Evolutionary conservation across 768 basidiomycete species (phyloP).

Genomic region (Neoboletus brunneissimus): DNA sequence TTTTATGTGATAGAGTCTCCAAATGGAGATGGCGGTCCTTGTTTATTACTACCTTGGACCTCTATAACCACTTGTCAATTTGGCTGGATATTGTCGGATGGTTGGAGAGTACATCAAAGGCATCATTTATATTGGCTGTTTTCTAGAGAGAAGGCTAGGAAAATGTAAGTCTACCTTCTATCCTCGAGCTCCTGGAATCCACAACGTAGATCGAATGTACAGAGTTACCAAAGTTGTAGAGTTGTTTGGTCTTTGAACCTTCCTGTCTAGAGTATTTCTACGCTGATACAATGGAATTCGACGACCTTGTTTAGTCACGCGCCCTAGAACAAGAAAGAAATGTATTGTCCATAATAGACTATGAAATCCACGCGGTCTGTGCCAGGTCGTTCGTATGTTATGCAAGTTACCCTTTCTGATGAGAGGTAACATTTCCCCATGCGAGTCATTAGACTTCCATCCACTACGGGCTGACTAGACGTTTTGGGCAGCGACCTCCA

Average conservation of each 20-base stretch:
- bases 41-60: neutral
- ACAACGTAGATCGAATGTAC: conserved; percentile 9
- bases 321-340: conserved; percentile 5
- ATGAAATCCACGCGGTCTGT: neutral
- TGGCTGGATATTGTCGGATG: conserved; percentile 59
- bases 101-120: conserved; percentile 65
- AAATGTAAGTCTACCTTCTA: conserved; percentile 42
- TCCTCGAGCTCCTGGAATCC: neutral
- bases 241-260: neutral
- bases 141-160: conserved; percentile 74
- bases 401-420: conserved; percentile 4
- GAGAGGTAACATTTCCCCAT: neutral
- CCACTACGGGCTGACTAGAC: conserved; percentile 13
- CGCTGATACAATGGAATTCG: neutral
- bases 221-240: conserved; percentile 41
- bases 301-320: neutral
- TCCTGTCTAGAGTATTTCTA: neutral
- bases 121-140: conserved; percentile 72
- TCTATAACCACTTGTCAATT: too few species aligned
- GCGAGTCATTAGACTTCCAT: neutral
- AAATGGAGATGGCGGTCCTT: neutral
- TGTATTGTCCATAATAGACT: neutral
- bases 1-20: too few species aligned
- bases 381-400: neutral
- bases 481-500: neutral